Percentiles rank a stretch among this genome's conserved stretches.
These are phyloP conservation scores for Paraglomus brasilianum DNA, from an alignment of 192 early-diverging fungal species.

Conservation along the genomic window DNA sequence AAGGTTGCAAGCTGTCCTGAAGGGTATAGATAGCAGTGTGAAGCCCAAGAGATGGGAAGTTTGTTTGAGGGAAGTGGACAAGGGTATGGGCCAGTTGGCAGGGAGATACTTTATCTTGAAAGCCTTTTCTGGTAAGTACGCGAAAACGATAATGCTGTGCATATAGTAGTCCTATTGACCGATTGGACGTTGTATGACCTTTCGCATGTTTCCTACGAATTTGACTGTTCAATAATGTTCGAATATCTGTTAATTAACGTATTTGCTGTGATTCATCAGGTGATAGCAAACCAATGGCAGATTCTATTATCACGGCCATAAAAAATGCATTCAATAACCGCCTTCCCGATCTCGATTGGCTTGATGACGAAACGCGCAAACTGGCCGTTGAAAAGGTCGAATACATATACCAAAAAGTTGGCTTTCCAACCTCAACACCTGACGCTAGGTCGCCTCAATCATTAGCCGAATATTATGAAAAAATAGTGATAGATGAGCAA, in stretches of 20 bases:
- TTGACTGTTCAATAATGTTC: too few relatives aligned
- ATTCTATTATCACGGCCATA: constrained; percentile 47
- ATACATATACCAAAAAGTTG: constrained; percentile 59
- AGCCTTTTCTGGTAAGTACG: constrained; percentile 31
- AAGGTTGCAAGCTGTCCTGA: constrained; percentile 38
- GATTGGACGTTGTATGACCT: too few relatives aligned
- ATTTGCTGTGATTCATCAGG: constrained; percentile 37
- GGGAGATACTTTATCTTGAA: constrained; percentile 45
- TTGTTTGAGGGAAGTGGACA: constrained; percentile 39
- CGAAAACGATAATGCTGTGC: not conserved
- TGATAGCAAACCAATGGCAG: constrained; percentile 49
- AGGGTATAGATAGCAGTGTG: constrained; percentile 46
- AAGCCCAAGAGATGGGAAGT: constrained; percentile 52
- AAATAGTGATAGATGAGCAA: constrained; percentile 43
- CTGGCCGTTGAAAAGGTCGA: constrained; percentile 60
- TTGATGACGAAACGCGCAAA: constrained; percentile 52
- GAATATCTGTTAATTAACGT: not conserved
- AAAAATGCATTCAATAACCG: constrained; percentile 43
- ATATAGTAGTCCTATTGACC: not conserved
- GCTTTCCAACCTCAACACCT: constrained; percentile 59
- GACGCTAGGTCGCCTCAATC: constrained; percentile 47
- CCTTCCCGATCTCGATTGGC: constrained; percentile 51
- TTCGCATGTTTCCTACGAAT: too few relatives aligned
- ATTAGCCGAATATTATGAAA: constrained; percentile 53
- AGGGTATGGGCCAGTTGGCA: constrained; percentile 38